phyloP scores from a whole-genome alignment of 2,329 filamentous ascomycete species.

The Coniochaeta sp. region DNA sequence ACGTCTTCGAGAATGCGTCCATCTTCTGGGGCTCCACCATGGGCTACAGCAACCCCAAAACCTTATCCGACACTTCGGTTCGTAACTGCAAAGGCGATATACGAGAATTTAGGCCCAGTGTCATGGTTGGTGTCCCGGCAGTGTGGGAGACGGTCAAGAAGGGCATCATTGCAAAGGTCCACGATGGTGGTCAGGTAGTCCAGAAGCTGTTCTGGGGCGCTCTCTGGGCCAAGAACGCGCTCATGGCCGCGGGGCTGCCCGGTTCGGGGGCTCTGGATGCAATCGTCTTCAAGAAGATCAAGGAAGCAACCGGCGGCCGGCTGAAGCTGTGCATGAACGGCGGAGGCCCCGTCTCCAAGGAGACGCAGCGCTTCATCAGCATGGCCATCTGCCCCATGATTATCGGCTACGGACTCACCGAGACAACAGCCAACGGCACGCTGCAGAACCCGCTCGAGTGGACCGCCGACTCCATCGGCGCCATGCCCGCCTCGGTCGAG shows the following conservation, averaged over 20 bases:
- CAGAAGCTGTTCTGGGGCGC: slow-evolving; percentile 68
- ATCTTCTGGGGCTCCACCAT: slow-evolving; percentile 82
- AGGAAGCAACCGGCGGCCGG: slow-evolving; percentile 77
- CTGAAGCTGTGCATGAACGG: slow-evolving; percentile 80
- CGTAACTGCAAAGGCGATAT: slow-evolving; percentile 86
- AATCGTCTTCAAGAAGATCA: slow-evolving; percentile 84
- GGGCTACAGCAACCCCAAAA: slow-evolving; percentile 84
- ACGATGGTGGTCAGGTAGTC: slow-evolving; percentile 58
- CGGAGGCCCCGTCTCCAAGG: slow-evolving; percentile 75
- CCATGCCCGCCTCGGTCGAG: slow-evolving; percentile 67
- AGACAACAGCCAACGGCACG: slow-evolving; percentile 71
- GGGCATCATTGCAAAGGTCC: slow-evolving; percentile 72
- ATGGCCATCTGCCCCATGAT: slow-evolving; percentile 88
- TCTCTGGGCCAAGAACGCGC: slow-evolving; percentile 42
- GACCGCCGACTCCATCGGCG: slow-evolving; percentile 67
- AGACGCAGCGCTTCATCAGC: slow-evolving; percentile 82
- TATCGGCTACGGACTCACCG: slow-evolving; percentile 79
- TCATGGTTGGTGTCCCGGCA: slow-evolving; percentile 80
- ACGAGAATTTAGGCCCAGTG: slow-evolving; percentile 72
- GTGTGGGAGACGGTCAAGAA: slow-evolving; percentile 93
- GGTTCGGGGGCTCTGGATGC: slow-evolving; percentile 66
- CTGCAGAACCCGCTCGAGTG: slow-evolving; percentile 72
- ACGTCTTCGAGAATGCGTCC: slow-evolving; percentile 79
- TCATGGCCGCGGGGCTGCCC: slow-evolving; percentile 49
- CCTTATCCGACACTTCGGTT: slow-evolving; percentile 73